phyloP scores from a whole-genome alignment of 75 land plant species.

The Azolla pinnata region DNA sequence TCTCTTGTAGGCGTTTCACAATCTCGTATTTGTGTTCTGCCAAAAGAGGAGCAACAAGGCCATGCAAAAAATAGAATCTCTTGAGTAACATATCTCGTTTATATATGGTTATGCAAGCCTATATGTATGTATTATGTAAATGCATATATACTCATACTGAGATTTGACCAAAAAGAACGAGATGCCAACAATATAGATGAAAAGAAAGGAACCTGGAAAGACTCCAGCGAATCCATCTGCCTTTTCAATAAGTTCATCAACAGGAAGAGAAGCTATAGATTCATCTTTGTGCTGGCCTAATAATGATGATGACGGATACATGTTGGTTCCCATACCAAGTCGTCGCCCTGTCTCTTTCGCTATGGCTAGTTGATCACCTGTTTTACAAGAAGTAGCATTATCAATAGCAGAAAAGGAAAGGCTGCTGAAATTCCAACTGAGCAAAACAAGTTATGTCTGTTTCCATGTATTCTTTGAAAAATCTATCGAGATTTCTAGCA shows the following conservation, averaged over 20 bases:
- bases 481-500: too few species aligned
- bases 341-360: slow-evolving; percentile 87
- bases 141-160: neutral
- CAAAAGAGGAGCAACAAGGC: neutral
- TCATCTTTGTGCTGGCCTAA: slow-evolving; percentile 62
- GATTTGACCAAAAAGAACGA: neutral
- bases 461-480: too few species aligned
- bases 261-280: slow-evolving; percentile 45
- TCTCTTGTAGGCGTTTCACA: slow-evolving; percentile 67
- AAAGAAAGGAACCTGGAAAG: slow-evolving; percentile 51
- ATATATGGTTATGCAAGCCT: neutral
- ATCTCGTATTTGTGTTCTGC: slow-evolving; percentile 92
- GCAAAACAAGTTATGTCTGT: too few species aligned
- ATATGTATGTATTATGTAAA: neutral
- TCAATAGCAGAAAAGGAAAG: too few species aligned
- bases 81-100: too few species aligned
- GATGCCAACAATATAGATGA: neutral
- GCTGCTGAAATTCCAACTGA: too few species aligned
- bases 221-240: slow-evolving; percentile 95
- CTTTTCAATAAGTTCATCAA: slow-evolving; percentile 84
- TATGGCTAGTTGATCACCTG: slow-evolving; percentile 65
- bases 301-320: slow-evolving; percentile 86
- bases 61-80: too few species aligned
- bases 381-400: too few species aligned
- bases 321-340: slow-evolving; percentile 91